Conservation (phyloP, 1,139 yeast species). For the Scheffersomyces stambukii region DNA sequence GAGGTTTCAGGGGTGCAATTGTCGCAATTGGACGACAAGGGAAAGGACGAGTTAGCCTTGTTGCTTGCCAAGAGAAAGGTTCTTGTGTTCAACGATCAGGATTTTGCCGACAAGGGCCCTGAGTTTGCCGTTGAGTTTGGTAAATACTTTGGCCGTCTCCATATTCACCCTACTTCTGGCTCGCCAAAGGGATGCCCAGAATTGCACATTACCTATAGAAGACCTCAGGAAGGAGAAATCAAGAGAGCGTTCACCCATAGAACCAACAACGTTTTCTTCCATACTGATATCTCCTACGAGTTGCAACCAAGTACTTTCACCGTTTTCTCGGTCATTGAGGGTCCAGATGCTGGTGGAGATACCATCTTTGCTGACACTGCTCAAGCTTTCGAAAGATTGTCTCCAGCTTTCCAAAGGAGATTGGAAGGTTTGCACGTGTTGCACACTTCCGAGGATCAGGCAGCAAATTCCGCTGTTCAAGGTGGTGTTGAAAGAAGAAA, state of each 20-base stretch:
- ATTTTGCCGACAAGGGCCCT: slow-evolving; percentile 28
- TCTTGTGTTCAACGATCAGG: slow-evolving; percentile 28
- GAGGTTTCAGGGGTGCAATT: slow-evolving; percentile 29
- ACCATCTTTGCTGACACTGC: slow-evolving; percentile 29
- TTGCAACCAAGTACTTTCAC: slow-evolving; percentile 28
- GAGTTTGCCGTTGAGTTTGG: slow-evolving; percentile 26
- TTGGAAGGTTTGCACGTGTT: slow-evolving; percentile 41
- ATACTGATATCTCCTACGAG: slow-evolving; percentile 30
- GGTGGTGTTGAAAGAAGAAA: slow-evolving; percentile 43
- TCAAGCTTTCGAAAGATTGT: slow-evolving; percentile 29
- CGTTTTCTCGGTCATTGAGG: slow-evolving; percentile 28
- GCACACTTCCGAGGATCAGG: slow-evolving; percentile 67
- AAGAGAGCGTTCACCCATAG: slow-evolving; percentile 16
- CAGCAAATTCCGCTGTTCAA: slow-evolving; percentile 37
- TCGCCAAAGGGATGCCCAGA: slow-evolving; percentile 25
- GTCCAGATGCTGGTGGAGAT: slow-evolving; percentile 33
- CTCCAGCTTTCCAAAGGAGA: slow-evolving; percentile 24
- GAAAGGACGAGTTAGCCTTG: slow-evolving; percentile 30
- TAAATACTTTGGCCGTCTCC: slow-evolving; percentile 28
- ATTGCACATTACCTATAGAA: slow-evolving; percentile 26
- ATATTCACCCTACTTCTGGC: slow-evolving; percentile 27
- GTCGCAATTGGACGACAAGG: slow-evolving; percentile 26
- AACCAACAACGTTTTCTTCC: slow-evolving; percentile 20
- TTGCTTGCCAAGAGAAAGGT: slow-evolving; percentile 29
- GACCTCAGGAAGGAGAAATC: slow-evolving; percentile 22